phyloP scores from a whole-genome alignment of 2,329 filamentous ascomycete species.

The Fusarium foetens region DNA sequence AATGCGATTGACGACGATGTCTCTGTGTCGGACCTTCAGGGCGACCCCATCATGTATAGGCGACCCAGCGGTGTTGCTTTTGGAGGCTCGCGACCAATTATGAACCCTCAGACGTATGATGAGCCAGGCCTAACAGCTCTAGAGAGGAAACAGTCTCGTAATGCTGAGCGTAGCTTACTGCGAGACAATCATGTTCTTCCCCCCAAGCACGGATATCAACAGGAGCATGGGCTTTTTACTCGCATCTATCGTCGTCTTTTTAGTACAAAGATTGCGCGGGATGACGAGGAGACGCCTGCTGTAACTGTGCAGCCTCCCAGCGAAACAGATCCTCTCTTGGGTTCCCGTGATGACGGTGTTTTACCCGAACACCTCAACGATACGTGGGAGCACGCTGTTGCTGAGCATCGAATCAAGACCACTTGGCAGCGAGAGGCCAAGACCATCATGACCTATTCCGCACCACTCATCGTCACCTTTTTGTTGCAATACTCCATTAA shows the following conservation, averaged over 20 bases:
- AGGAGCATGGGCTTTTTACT: conserved; percentile 50
- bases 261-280: conserved; percentile 62
- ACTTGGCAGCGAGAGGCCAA: conserved; percentile 92
- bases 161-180: conserved; percentile 69
- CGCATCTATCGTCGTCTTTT: conserved; percentile 61
- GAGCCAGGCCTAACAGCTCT: conserved; percentile 62
- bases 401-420: conserved; percentile 82
- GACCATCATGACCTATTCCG: conserved; percentile 77
- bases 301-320: conserved; percentile 49
- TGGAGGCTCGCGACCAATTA: conserved; percentile 74
- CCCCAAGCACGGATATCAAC: conserved; percentile 61
- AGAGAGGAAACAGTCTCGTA: conserved; percentile 66
- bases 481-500: conserved; percentile 85
- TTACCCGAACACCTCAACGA: conserved; percentile 69
- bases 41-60: conserved; percentile 70
- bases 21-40: conserved; percentile 51
- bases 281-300: conserved; percentile 52
- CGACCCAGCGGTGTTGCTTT: conserved; percentile 81
- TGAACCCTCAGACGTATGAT: conserved; percentile 66
- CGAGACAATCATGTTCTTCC: conserved; percentile 74
- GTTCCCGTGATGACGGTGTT: conserved; percentile 52
- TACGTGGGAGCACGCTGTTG: conserved; percentile 88
- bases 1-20: conserved; percentile 46
- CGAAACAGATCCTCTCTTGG: conserved; percentile 56
- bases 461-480: conserved; percentile 76